phyloP scores from a whole-genome alignment of 2,329 filamentous ascomycete species.

The Leptoxyphium fumago region DNA sequence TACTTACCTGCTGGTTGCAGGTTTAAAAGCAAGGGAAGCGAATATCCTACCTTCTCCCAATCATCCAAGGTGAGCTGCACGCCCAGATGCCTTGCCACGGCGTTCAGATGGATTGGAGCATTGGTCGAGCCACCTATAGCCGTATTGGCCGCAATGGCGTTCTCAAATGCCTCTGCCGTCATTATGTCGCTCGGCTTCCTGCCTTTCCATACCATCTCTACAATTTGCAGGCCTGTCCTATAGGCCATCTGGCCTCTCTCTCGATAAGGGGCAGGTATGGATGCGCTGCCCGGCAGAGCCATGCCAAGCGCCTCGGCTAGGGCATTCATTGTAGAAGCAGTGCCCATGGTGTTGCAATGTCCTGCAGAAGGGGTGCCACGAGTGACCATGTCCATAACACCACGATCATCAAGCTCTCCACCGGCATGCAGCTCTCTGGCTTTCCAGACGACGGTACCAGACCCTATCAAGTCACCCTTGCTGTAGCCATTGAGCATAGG shows the following conservation, averaged over 20 bases:
- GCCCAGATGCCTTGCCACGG: constrained; percentile 40
- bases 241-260: constrained; percentile 18
- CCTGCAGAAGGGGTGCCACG: constrained; percentile 15
- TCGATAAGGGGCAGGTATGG: constrained; percentile 16
- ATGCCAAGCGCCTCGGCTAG: constrained; percentile 18
- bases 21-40: constrained; percentile 38
- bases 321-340: constrained; percentile 19
- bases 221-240: constrained; percentile 16
- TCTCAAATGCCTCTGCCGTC: constrained; percentile 41
- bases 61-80: constrained; percentile 37
- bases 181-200: constrained; percentile 37
- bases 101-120: constrained; percentile 41
- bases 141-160: constrained; percentile 39
- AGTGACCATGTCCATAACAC: constrained; percentile 14
- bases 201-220: constrained; percentile 17
- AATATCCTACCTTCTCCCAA: constrained; percentile 38
- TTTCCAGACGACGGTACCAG: constrained; percentile 18
- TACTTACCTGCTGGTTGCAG: constrained; percentile 41
- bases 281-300: constrained; percentile 15
- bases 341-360: constrained; percentile 20
- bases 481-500: constrained; percentile 19
- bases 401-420: constrained; percentile 14
- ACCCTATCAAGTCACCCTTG: constrained; percentile 11
- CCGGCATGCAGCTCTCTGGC: constrained; percentile 16
- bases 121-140: constrained; percentile 44